phyloP scores from a whole-genome alignment of 1,139 yeast species.

The Taiozyma sp. region DNA sequence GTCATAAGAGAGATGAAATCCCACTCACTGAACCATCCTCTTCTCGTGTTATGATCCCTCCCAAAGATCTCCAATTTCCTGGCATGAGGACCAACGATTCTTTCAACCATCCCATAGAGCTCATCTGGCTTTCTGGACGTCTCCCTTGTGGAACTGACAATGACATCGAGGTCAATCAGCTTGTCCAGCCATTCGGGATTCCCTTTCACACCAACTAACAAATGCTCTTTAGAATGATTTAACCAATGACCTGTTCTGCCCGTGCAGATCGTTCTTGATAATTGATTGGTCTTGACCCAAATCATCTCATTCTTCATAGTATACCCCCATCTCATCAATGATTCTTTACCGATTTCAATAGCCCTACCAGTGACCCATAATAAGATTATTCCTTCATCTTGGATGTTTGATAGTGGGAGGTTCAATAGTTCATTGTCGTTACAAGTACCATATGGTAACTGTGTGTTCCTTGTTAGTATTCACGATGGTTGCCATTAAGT shows the following conservation, averaged over 20 bases:
- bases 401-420: constrained; percentile 63
- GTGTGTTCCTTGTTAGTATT: constrained; percentile 18
- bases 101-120: constrained; percentile 75
- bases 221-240: constrained; percentile 90
- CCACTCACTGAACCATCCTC: constrained; percentile 70
- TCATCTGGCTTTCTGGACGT: constrained; percentile 93
- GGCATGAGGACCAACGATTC: constrained; percentile 72
- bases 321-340: constrained; percentile 81
- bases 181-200: constrained; percentile 67
- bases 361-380: constrained; percentile 97
- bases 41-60: constrained; percentile 75
- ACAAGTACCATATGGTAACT: constrained; percentile 69
- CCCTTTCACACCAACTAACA: constrained; percentile 82
- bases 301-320: constrained; percentile 70
- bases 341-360: constrained; percentile 79
- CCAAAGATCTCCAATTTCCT: constrained; percentile 88
- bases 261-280: constrained; percentile 84
- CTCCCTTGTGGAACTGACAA: constrained; percentile 82
- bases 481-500: constrained; percentile 1
- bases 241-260: constrained; percentile 98
- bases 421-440: constrained; percentile 67
- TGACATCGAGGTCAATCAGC: constrained; percentile 65
- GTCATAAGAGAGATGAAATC: not conserved
- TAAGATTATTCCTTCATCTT: constrained; percentile 76
- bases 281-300: constrained; percentile 89